Percentiles rank a stretch among this genome's conserved stretches.
phyloP scores from a whole-genome alignment of 306 rosid species.

The Dryas drummondii region DNA sequence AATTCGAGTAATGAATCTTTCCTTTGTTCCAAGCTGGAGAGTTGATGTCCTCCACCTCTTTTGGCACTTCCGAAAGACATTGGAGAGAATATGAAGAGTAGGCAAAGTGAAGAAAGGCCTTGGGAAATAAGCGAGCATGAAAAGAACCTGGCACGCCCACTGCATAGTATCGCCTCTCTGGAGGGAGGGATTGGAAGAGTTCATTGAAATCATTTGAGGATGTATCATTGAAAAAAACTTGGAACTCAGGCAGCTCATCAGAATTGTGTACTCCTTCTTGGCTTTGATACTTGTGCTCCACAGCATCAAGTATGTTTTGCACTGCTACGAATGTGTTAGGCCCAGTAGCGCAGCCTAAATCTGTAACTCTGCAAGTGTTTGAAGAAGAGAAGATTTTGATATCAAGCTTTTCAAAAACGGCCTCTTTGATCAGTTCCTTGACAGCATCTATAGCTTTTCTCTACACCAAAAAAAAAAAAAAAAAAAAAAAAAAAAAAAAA shows the following conservation, averaged over 20 bases:
- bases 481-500: too few species aligned
- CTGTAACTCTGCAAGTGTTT: conserved; percentile 26
- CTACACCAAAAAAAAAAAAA: conserved; percentile 5
- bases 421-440: conserved; percentile 24
- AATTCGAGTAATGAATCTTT: conserved; percentile 23
- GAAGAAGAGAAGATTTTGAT: conserved; percentile 10
- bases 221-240: conserved; percentile 42
- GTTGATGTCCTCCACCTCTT: conserved; percentile 2
- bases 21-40: conserved; percentile 40
- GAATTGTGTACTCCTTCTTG: not conserved
- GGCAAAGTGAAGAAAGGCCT: conserved; percentile 25
- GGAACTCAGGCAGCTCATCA: conserved; percentile 23
- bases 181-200: conserved; percentile 35
- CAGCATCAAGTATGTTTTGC: conserved; percentile 34
- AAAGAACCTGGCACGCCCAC: conserved; percentile 44
- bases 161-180: conserved; percentile 14
- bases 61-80: conserved; percentile 37
- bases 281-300: conserved; percentile 11
- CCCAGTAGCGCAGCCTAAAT: conserved; percentile 41
- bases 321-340: conserved; percentile 42
- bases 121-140: conserved; percentile 31
- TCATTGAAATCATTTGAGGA: conserved; percentile 41
- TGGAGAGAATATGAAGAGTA: conserved; percentile 32
- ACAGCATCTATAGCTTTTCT: conserved; percentile 10
- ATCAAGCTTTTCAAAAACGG: conserved; percentile 23